Conservation (phyloP, 805 yeast species). For the Wilhelminamyces savonicus region DNA sequence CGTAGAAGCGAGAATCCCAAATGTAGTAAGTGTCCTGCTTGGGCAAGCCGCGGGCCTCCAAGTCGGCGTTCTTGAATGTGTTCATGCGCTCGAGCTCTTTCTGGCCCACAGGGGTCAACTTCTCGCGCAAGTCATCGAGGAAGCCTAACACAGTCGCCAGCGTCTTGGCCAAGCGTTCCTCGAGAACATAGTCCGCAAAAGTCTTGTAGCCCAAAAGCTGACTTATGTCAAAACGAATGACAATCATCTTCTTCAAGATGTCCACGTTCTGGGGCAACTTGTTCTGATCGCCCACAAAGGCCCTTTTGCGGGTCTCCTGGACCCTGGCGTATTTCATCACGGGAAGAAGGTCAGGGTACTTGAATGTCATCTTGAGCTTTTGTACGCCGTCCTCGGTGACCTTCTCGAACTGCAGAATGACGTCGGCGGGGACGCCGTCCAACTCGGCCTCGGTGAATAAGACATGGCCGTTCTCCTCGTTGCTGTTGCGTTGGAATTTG, state of each 20-base stretch:
- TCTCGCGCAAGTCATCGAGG: conserved; percentile 53
- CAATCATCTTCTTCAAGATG: conserved; percentile 53
- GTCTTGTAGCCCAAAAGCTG: conserved; percentile 57
- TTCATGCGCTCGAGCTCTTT: conserved; percentile 46
- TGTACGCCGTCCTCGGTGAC: conserved; percentile 36
- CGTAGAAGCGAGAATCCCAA: conserved; percentile 73
- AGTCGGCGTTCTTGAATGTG: conserved; percentile 49
- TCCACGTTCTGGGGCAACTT: conserved; percentile 57
- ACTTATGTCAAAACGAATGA: conserved; percentile 58
- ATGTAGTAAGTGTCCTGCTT: conserved; percentile 39
- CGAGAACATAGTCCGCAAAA: conserved; percentile 66
- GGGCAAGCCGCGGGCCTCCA: conserved; percentile 36
- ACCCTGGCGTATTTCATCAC: conserved; percentile 65
- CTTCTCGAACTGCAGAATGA: conserved; percentile 50
- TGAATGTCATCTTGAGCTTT: conserved; percentile 61
- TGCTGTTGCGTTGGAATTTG: conserved; percentile 57
- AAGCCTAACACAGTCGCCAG: conserved; percentile 55
- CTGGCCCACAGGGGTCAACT: conserved; percentile 54
- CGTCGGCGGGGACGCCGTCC: conserved; percentile 66
- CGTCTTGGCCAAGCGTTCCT: conserved; percentile 75
- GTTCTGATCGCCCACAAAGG: conserved; percentile 62
- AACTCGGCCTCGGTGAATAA: conserved; percentile 59
- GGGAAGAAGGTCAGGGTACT: conserved; percentile 76
- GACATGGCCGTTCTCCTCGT: conserved; percentile 61
- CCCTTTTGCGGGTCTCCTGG: conserved; percentile 59